Percentiles rank a stretch among this genome's conserved stretches.
Conservation (phyloP, 768 basidiomycete genomes). For the Psilocybe cyanescens region DNA sequence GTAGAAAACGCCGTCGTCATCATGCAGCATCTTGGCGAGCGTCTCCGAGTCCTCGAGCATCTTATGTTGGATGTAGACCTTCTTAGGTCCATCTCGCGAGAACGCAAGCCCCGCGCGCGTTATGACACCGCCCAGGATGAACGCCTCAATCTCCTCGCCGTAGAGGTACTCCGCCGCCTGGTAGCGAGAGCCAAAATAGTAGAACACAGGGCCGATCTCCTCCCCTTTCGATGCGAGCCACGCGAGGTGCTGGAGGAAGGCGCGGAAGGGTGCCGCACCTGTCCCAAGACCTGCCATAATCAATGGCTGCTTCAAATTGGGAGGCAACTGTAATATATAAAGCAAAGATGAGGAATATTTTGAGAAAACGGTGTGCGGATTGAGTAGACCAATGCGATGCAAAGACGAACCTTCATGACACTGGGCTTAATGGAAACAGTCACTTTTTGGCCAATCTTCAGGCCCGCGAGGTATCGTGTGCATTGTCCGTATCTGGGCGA, state of each 20-base stretch:
- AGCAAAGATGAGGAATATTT: neutral
- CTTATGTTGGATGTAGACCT: conserved; percentile 99
- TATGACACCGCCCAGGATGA: conserved; percentile 82
- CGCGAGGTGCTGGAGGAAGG: conserved; percentile 96
- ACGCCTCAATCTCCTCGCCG: conserved; percentile 95
- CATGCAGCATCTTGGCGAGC: conserved; percentile 75
- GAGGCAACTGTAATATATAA: conserved; percentile 65
- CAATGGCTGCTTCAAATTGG: conserved; percentile 82
- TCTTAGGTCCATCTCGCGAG: conserved; percentile 90
- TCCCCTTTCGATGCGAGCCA: conserved; percentile 76
- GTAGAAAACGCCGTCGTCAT: conserved; percentile 86
- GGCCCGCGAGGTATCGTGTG: conserved; percentile 88
- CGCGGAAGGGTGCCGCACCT: conserved; percentile 98
- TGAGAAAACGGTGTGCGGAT: neutral
- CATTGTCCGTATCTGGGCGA: conserved; percentile 88
- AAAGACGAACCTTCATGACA: conserved; percentile 87
- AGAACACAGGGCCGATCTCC: conserved; percentile 89
- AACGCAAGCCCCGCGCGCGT: conserved; percentile 94
- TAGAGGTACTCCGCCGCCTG: conserved; percentile 97
- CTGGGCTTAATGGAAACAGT: conserved; percentile 98
- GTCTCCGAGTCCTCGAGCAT: conserved; percentile 89
- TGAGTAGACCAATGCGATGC: neutral
- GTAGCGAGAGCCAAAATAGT: conserved; percentile 98
- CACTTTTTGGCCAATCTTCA: conserved; percentile 88
- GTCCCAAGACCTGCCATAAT: conserved; percentile 99